Conservation (phyloP, 2,329 filamentous ascomycete species). For the Furcasterigmium sp. region DNA sequence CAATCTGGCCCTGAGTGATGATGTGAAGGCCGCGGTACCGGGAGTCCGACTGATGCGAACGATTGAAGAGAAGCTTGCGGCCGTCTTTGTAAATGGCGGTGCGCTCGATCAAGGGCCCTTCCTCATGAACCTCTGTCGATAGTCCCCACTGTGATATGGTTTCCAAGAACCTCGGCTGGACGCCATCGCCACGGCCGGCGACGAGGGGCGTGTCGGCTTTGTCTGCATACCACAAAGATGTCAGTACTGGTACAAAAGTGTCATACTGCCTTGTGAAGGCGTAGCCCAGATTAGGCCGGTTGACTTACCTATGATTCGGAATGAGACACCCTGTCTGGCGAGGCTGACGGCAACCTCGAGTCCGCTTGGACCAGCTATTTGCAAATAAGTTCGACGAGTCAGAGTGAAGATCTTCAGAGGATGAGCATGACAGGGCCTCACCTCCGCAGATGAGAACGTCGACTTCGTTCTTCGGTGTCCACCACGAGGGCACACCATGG, state of each 20-base stretch:
- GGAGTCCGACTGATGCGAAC: conserved; percentile 24
- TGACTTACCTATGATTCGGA: conserved; percentile 24
- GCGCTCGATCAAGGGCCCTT: conserved; percentile 24
- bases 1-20: conserved; percentile 29
- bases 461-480: conserved; percentile 19
- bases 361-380: conserved; percentile 23
- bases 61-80: conserved; percentile 17
- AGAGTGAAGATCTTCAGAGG: not conserved
- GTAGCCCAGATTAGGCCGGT: not conserved
- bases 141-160: conserved; percentile 13
- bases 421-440: conserved; percentile 12
- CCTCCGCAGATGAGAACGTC: conserved; percentile 27
- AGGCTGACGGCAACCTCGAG: conserved; percentile 22
- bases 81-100: conserved; percentile 24
- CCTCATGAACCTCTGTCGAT: conserved; percentile 21
- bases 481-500: conserved; percentile 19
- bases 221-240: too few species aligned
- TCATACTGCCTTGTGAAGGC: too few species aligned
- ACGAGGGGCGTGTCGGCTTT: conserved; percentile 19
- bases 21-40: conserved; percentile 26
- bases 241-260: too few species aligned
- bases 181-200: conserved; percentile 20
- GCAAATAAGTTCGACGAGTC: not conserved
- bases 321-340: conserved; percentile 23
- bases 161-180: conserved; percentile 13